Base-by-base conservation (phyloP, 2,329 filamentous ascomycete species). In the Alternaria sp. region DNA sequence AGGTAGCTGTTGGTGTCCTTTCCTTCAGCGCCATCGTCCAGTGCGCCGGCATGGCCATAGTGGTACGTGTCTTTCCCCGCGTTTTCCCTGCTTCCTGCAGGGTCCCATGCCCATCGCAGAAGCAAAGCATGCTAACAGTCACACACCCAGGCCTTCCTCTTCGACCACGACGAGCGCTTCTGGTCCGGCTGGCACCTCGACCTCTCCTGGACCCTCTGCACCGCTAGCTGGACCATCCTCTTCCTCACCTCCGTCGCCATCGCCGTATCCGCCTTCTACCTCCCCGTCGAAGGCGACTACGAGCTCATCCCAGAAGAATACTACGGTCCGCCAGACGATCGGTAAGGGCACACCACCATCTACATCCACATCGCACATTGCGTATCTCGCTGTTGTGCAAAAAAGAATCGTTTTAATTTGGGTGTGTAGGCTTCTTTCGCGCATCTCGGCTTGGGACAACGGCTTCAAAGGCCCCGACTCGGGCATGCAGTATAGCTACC, bases 231-330 rank as follows among this genome's bases (percentile, higher is more conserved):
- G 87, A 83, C 80, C 58, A 76, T 88, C 4, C 80, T 87, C 63
- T 68, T 87, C 33, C 65, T 88, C 15, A 85, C 87, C 60, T 84
- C 83, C 0, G 75, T 84, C 14, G 88, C 87, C 12, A 83, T 97
- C 58, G 83, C 87, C 1, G 81, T 88, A 11, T 91, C 92, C 2
- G 91, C 90, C 6, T 88, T 89, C 63, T 80, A 91, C 21, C 83
- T 97, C 46, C 91, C 93, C 1, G 87, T 89, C 0, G 94, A 97
- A 78, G 92, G 92, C 73, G 94, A 93, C 60, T 97, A 97, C 82
- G 92, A 97, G 78, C 87, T 92, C 66, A 93, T 89, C 75, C 88
- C 84, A 28, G 73, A 78, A 46, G 63, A 69, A 53, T 62, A 70
- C 46, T 61, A 69, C 37, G 55, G 72, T 41, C 71, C 75, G 58